These are phyloP conservation scores for Cercis canadensis DNA, from an alignment of 306 rosid species.

Conservation along the genomic window DNA sequence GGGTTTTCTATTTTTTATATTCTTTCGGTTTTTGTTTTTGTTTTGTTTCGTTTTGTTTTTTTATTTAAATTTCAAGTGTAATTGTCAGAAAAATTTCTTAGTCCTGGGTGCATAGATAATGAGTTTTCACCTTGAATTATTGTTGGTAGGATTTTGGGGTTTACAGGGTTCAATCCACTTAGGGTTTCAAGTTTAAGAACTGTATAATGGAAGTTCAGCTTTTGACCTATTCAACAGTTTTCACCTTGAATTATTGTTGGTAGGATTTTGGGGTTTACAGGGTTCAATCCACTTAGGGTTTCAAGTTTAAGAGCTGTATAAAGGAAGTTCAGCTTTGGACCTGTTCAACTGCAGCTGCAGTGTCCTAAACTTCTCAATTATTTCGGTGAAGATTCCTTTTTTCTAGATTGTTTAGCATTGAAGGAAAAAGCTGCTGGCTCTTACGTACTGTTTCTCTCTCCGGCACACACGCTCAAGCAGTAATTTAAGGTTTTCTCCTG, in stretches of 20 bases:
- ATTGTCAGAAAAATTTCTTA: no score
- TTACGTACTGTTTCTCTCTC: constrained; percentile 9
- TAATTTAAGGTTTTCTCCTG: neutral
- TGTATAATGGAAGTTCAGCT: constrained; percentile 36
- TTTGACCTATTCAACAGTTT: constrained; percentile 44
- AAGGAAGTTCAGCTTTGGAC: constrained; percentile 44
- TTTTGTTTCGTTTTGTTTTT: no score
- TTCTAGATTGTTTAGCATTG: constrained; percentile 39
- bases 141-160: constrained; percentile 28
- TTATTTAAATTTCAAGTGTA: no score
- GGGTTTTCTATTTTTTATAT: no score
- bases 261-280: constrained; percentile 23
- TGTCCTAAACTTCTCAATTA: constrained; percentile 50
- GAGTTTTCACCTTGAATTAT: constrained; percentile 1
- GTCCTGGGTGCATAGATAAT: no score
- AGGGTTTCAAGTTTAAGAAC: constrained; percentile 41
- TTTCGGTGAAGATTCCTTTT: constrained; percentile 51
- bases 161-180: constrained; percentile 23
- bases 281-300: constrained; percentile 39
- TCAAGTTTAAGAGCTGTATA: constrained; percentile 30
- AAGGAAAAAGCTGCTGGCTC: constrained; percentile 30
- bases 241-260: constrained; percentile 22
- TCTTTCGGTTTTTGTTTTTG: no score
- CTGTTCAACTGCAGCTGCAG: constrained; percentile 43
- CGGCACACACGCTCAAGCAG: neutral